Percentiles rank a stretch among this genome's conserved stretches.
These are phyloP conservation scores for Candida hispaniensis DNA, from an alignment of 805 yeast species.

Conservation along the genomic window DNA sequence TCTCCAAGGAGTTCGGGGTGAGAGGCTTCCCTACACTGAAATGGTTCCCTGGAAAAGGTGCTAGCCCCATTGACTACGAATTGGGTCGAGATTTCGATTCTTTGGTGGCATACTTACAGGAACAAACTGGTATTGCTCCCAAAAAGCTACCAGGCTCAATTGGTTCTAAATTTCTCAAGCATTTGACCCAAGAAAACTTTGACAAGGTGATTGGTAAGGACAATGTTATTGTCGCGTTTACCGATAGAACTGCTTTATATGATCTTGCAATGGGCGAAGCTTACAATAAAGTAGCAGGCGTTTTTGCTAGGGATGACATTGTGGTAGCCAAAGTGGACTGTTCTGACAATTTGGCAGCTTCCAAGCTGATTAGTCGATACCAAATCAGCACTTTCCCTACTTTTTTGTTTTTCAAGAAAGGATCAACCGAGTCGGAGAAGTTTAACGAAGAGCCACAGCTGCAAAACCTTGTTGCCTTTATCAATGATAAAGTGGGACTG, in stretches of 20 bases:
- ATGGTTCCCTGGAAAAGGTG: slow-evolving; percentile 42
- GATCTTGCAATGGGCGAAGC: slow-evolving; percentile 45
- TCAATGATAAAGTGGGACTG: slow-evolving; percentile 33
- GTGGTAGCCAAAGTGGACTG: slow-evolving; percentile 40
- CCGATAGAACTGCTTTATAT: slow-evolving; percentile 50
- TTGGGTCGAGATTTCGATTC: slow-evolving; percentile 44
- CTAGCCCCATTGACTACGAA: slow-evolving; percentile 41
- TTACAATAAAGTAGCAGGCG: slow-evolving; percentile 41
- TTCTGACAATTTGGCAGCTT: slow-evolving; percentile 35
- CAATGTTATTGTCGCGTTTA: slow-evolving; percentile 41
- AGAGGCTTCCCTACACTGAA: slow-evolving; percentile 58
- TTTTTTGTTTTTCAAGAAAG: slow-evolving; percentile 40
- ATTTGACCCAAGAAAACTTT: slow-evolving; percentile 35
- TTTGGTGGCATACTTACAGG: slow-evolving; percentile 39
- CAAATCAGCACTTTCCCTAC: slow-evolving; percentile 44
- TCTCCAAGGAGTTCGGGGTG: slow-evolving; percentile 41
- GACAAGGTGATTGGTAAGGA: slow-evolving; percentile 33
- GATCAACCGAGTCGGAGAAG: slow-evolving; percentile 40
- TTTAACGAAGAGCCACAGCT: slow-evolving; percentile 44
- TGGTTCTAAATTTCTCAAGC: slow-evolving; percentile 10
- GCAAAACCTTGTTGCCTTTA: slow-evolving; percentile 40
- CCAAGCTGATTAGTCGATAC: slow-evolving; percentile 34
- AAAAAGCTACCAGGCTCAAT: slow-evolving; percentile 18
- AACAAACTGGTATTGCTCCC: slow-evolving; percentile 29
- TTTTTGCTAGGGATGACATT: slow-evolving; percentile 33